Percentiles rank a stretch among this genome's conserved stretches.
phyloP scores from a whole-genome alignment of 176 grass and related monocot genomes.

The Triticum urartu region DNA sequence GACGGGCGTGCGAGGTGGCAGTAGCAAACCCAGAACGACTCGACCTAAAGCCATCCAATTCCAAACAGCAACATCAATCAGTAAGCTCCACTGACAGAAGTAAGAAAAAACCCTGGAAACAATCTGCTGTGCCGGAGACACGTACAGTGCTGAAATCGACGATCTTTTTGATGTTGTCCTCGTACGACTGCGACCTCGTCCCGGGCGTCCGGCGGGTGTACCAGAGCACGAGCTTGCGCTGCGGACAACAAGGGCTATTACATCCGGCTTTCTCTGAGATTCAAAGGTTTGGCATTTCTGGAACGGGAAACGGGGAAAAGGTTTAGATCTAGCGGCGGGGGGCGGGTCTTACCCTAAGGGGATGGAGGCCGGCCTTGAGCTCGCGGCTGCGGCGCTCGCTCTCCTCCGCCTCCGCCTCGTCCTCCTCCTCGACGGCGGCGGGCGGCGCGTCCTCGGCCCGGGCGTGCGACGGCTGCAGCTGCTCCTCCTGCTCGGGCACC shows the following conservation, averaged over 20 bases:
- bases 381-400: conserved; percentile 71
- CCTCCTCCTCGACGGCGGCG: conserved; percentile 30
- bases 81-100: conserved; percentile 6
- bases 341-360: conserved; percentile 69
- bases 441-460: conserved; percentile 21
- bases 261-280: not conserved
- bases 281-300: not conserved
- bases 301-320: not conserved
- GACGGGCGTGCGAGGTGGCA: conserved; percentile 84
- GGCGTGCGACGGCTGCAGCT: conserved; percentile 28
- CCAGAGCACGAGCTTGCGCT: conserved; percentile 94
- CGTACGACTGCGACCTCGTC: conserved; percentile 76
- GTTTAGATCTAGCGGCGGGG: conserved; percentile 32
- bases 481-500: conserved; percentile 43
- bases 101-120: not conserved
- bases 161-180: conserved; percentile 97
- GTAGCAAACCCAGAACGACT: conserved; percentile 97
- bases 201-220: conserved; percentile 82
- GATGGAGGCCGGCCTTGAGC: conserved; percentile 82
- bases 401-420: conserved; percentile 59
- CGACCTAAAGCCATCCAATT: conserved; percentile 59
- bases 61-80: conserved; percentile 22
- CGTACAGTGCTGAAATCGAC: conserved; percentile 87
- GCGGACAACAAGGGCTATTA: conserved; percentile 4
- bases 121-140: not conserved